These are phyloP conservation scores for Leucocoprinus birnbaumii DNA, from an alignment of 768 basidiomycete species.

Conservation along the genomic window DNA sequence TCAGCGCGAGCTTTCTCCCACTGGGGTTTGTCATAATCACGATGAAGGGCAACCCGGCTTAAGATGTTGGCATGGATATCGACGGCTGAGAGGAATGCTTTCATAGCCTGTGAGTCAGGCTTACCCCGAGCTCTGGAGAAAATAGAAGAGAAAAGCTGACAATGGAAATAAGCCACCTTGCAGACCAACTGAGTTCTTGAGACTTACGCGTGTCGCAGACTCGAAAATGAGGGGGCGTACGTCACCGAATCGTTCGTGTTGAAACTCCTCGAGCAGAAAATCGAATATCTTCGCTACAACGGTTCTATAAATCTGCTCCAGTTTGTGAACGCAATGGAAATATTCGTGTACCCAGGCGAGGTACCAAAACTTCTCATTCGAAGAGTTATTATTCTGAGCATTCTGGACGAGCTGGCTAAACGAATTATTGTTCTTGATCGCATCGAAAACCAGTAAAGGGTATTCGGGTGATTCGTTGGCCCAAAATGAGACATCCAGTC, in stretches of 20 bases:
- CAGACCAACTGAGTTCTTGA: neutral
- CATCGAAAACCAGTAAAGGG: conserved; percentile 76
- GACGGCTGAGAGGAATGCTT: conserved; percentile 26
- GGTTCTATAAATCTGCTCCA: conserved; percentile 47
- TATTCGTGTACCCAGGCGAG: conserved; percentile 67
- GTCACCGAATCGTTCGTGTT: conserved; percentile 68
- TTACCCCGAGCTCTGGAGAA: conserved; percentile 21
- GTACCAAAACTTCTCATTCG: conserved; percentile 40
- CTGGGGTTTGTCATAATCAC: conserved; percentile 25
- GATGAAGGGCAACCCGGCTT: conserved; percentile 34
- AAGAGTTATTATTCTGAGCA: conserved; percentile 15
- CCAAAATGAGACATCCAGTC: conserved; percentile 63
- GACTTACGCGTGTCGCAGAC: conserved; percentile 61
- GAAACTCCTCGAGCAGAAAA: conserved; percentile 78
- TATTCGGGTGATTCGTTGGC: conserved; percentile 65
- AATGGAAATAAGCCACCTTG: conserved; percentile 1
- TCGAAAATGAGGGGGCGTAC: conserved; percentile 59
- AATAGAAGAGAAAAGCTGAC: conserved; percentile 30
- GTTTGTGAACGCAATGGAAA: conserved; percentile 50
- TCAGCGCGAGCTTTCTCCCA: conserved; percentile 33
- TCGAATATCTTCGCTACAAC: conserved; percentile 70
- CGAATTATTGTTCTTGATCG: conserved; percentile 74
- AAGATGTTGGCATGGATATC: conserved; percentile 38
- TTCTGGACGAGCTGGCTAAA: conserved; percentile 46
- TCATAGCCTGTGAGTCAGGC: conserved; percentile 17